Evolutionary conservation across 345 rosid species (phyloP), one percentile per base, ranked within the genome.

Genomic region (Psidium friedrichsthalianum): DNA sequence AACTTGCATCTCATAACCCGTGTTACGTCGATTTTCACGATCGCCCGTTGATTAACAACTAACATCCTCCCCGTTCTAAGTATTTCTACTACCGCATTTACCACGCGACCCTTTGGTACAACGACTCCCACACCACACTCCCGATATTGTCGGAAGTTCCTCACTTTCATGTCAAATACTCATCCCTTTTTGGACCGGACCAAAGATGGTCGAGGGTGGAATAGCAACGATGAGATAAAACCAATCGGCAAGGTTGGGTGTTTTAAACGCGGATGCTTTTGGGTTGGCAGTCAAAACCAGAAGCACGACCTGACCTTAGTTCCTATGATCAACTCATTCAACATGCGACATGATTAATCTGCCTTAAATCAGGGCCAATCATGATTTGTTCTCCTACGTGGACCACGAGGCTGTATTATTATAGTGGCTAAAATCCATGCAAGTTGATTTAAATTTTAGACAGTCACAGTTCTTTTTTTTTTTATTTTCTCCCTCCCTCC

Each of bases 341-440:
- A 69, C 80, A 69, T 69, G 80, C 80, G 80, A 69, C 80, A 69
- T 69, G 80, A 69, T 69, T 36, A 69, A 32, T 36, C 80, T 6
- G 3, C 55, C 29, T 3, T 15, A 25, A 51, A 82, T 51, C 58
- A 82, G 18, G 16, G 14, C 83, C 21, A 82, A 57, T 61, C 81
- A 59, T 84, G 78, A 20, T 52, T 47, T 25, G 61, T 29, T 82
- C 51, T 84, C 85, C 85, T 64, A 84, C 85, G 85, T 84, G 85
- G 85, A 84, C 85, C 85, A 84, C 85, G 76, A 51, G 85, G 85
- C 85, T n/a, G 78, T 15, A 59, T 64, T 44, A 64, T 47, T 20
- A 21, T 54, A 29, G 58, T 15, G 9, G 47, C 40, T 20, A 14
- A 54, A 82, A 82, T 56, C n/a, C 47, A 53, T 32, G 61, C 84